phyloP scores from a whole-genome alignment of 1,139 yeast species.

The Meyerozyma smithsonii region DNA sequence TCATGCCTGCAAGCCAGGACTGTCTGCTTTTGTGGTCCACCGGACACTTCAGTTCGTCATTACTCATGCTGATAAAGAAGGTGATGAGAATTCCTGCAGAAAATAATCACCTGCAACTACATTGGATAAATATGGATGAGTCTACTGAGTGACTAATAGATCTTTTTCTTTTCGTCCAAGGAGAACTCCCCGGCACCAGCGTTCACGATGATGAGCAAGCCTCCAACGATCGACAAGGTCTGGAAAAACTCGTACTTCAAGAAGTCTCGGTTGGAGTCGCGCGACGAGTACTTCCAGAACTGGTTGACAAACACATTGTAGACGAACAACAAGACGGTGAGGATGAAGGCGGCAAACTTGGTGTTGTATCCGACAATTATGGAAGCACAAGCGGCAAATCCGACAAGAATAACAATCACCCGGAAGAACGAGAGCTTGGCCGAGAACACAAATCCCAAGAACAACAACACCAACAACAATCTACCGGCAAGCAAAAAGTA shows the following conservation, averaged over 20 bases:
- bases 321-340: constrained; percentile 67
- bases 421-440: constrained; percentile 71
- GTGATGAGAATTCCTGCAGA: neutral
- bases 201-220: constrained; percentile 81
- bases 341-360: constrained; percentile 76
- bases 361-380: constrained; percentile 94
- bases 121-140: neutral
- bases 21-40: constrained; percentile 61
- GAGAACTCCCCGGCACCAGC: constrained; percentile 97
- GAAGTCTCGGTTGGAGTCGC: constrained; percentile 81
- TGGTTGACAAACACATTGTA: constrained; percentile 82
- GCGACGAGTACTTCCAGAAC: constrained; percentile 75
- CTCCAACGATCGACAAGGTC: constrained; percentile 92
- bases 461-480: constrained; percentile 76
- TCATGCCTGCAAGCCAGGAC: constrained; percentile 41
- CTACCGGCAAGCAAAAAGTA: constrained; percentile 88
- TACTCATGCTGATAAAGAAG: neutral
- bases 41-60: constrained; percentile 50
- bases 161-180: constrained; percentile 93
- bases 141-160: constrained; percentile 43
- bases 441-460: constrained; percentile 79
- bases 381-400: constrained; percentile 67
- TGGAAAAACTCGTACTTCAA: constrained; percentile 93
- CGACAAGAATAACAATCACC: constrained; percentile 61
- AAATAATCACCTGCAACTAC: neutral